Evolutionary conservation across 495 filamentous ascomycete species (phyloP).

Genomic region (Podospora pseudocomata): DNA sequence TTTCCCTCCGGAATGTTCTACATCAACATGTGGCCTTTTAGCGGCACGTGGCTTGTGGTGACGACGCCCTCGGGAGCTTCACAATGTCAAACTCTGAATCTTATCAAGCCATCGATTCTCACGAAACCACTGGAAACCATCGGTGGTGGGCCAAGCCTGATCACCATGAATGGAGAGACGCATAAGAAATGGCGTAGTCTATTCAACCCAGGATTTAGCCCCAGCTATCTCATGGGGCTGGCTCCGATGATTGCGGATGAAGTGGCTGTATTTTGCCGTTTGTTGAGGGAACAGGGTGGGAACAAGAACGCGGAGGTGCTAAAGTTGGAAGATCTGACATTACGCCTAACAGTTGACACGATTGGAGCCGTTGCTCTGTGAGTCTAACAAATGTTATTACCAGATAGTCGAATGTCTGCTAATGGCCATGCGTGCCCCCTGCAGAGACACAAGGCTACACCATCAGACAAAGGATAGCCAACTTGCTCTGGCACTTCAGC

Average conservation of each 20-base stretch:
- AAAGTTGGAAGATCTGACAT: slow-evolving; percentile 27
- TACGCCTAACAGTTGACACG: background rate
- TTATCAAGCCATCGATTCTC: background rate
- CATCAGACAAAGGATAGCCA: background rate
- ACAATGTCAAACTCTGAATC: no score
- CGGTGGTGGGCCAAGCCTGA: slow-evolving; percentile 33
- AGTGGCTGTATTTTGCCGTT: slow-evolving; percentile 31
- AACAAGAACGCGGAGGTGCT: slow-evolving; percentile 31
- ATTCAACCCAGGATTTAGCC: slow-evolving; percentile 49
- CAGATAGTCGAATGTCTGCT: no score
- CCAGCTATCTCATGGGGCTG: slow-evolving; percentile 38
- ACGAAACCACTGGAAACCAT: slow-evolving; percentile 23
- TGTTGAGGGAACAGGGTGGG: slow-evolving; percentile 28
- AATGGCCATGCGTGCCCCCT: no score
- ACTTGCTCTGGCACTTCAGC: background rate
- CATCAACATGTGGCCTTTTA: slow-evolving; percentile 45
- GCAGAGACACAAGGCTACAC: background rate
- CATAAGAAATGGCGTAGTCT: slow-evolving; percentile 42
- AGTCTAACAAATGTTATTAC: no score
- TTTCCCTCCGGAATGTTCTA: slow-evolving; percentile 28
- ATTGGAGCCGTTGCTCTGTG: background rate
- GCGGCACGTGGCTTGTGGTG: slow-evolving; percentile 27
- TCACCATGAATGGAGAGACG: slow-evolving; percentile 33
- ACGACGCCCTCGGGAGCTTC: no score
- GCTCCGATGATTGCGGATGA: slow-evolving; percentile 43